Base-by-base conservation (phyloP, 805 yeast genomes). In the Yamadazyma akitaensis region DNA sequence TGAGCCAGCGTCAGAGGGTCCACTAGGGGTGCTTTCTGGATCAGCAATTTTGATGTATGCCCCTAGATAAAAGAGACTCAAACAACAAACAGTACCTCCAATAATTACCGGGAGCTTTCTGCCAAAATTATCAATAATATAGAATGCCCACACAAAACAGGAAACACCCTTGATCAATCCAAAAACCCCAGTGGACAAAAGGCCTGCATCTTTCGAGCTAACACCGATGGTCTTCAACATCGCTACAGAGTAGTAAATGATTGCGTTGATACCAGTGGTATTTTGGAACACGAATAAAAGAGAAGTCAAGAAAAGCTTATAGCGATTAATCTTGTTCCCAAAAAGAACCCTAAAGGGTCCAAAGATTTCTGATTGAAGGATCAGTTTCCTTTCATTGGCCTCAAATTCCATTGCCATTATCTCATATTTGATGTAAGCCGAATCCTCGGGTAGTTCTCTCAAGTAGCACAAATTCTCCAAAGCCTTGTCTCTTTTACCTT, bases 161-260 rank as follows among this genome's bases (percentile, higher is more conserved):
- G 73, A 69, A 16, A 64, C 63, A 11, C 68, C 73, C 51, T 77
- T 77, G 38, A 76, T 61, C 31, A 76, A 62, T 32, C 82, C 82
- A 57, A 76, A 76, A 44, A 77, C 62, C 42, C 82, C 82, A 4
- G 81, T 76, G 3, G 81, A 74, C 14, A 75, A 67, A 37, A 78
- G 64, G 3, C 73, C 69, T 0, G 79, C 71, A 42, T 72, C 65
- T 6, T 72, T 58, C 1, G 80, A 77, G 19, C 57, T 57, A 16
- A 77, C 68, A n/a, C 82, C 82, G 46, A 78, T 64, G 2, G 78
- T 67, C 51, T 68, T 63, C 61, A 77, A 75, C 41, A 78, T 67
- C 12, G 72, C 67, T 26, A 80, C 80, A 12, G 81, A 75, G 56
- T 77, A 79, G 58, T 79, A 78, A 37, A 72, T 75, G 42, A 76